A percentile compares a stretch with the other conserved stretches of the same genome.
These are phyloP conservation scores for Globisporangium middletonii DNA, from an alignment of 352 stramenopile species.

Conservation along the genomic window DNA sequence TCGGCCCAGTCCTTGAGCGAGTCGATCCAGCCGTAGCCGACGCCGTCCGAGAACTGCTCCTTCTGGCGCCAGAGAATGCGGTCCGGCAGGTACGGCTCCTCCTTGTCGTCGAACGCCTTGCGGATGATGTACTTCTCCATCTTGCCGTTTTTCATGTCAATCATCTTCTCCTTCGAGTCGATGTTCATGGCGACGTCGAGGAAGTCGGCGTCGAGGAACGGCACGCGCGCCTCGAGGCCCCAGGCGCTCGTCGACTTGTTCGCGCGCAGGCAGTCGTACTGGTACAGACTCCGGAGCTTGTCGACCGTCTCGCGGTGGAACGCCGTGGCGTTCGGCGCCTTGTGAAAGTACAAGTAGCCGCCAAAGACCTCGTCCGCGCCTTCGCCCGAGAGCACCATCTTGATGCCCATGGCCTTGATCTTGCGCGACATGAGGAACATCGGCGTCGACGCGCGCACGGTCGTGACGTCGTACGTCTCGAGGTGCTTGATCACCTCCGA, in stretches of 20 bases:
- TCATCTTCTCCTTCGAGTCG: constrained; percentile 97
- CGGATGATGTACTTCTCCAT: constrained; percentile 99
- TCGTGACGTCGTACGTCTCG: constrained; percentile 98
- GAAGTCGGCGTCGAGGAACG: constrained; percentile 98
- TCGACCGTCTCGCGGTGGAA: constrained; percentile 94
- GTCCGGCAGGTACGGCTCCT: constrained; percentile 96
- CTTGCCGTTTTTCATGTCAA: constrained; percentile 82
- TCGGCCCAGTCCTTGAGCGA: constrained; percentile 95
- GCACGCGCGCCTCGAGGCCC: constrained; percentile 96
- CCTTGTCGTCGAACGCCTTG: constrained; percentile 97
- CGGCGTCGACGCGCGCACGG: constrained; percentile 96
- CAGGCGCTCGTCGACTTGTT: constrained; percentile 99
- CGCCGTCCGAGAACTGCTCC: constrained; percentile 99
- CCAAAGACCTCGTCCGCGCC: constrained; percentile 98
- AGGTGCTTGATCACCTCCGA: constrained; percentile 96
- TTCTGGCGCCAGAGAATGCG: constrained; percentile 99
- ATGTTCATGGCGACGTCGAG: constrained; percentile 98
- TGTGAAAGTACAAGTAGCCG: constrained; percentile 99
- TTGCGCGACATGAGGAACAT: constrained; percentile 99
- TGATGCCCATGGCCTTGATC: constrained; percentile 99
- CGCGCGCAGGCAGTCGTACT: constrained; percentile 98
- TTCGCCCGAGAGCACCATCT: constrained; percentile 99
- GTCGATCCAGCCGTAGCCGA: constrained; percentile 99
- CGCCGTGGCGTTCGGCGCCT: constrained; percentile 91
- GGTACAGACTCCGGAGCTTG: constrained; percentile 95